phyloP scores from a whole-genome alignment of 179 eudicot species.

The Beta lomatogona region DNA sequence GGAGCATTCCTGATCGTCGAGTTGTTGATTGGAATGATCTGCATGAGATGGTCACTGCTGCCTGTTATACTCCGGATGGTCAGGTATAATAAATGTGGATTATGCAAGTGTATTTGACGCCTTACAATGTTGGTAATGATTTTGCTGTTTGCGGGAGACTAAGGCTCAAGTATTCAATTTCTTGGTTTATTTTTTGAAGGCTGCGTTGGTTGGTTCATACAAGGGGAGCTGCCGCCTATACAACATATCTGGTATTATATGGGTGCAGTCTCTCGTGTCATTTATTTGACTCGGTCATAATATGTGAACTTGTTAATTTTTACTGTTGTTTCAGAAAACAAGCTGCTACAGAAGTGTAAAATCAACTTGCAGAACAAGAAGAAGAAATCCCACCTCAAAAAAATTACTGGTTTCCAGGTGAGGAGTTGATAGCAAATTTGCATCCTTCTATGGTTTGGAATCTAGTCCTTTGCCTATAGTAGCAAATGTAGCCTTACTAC shows the following conservation, averaged over 20 bases:
- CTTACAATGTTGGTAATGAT: background rate
- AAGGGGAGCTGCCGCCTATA: conserved; percentile 93
- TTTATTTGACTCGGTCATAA: conserved; percentile 14
- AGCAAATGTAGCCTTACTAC: background rate
- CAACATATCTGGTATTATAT: conserved; percentile 71
- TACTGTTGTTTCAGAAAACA: conserved; percentile 60
- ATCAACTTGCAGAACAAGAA: conserved; percentile 92
- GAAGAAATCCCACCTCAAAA: conserved; percentile 85
- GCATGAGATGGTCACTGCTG: conserved; percentile 99
- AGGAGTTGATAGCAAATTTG: conserved; percentile 13
- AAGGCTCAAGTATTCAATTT: conserved; percentile 26
- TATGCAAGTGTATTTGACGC: background rate
- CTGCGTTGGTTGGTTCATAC: conserved; percentile 95
- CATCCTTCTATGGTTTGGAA: background rate
- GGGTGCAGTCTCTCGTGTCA: conserved; percentile 12
- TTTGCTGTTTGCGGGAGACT: conserved; percentile 7
- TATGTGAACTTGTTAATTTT: conserved; percentile 2
- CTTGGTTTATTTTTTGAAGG: conserved; percentile 54
- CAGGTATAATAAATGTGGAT: conserved; percentile 50
- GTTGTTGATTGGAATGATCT: conserved; percentile 99
- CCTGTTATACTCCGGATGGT: conserved; percentile 98
- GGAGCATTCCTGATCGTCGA: conserved; percentile 96
- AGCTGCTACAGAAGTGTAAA: conserved; percentile 75
- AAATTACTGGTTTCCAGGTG: conserved; percentile 97
- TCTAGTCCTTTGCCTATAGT: background rate